These are phyloP conservation scores for Lathyrus sativus DNA, from an alignment of 306 rosid genomes.

Conservation along the genomic window DNA sequence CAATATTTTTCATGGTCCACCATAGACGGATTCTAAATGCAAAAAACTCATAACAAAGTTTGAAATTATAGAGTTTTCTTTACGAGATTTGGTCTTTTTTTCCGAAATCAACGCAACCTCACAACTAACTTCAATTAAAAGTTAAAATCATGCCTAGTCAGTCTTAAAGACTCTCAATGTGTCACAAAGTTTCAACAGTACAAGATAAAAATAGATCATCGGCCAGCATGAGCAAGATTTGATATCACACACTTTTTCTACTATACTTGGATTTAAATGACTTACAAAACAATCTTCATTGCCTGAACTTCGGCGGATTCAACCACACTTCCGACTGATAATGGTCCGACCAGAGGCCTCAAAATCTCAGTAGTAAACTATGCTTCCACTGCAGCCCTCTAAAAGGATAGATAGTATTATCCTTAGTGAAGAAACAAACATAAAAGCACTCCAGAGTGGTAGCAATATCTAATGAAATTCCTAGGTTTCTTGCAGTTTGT, in stretches of 20 bases:
- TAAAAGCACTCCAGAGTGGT: conserved; percentile 10
- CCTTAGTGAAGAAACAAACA: conserved; percentile 2
- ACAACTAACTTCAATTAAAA: not conserved
- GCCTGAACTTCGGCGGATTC: conserved; percentile 12
- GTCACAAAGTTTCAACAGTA: not conserved
- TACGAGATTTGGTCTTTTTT: conserved; percentile 5
- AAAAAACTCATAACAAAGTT: too few relatives aligned
- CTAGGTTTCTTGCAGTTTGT: conserved; percentile 10
- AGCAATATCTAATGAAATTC: conserved; percentile 21
- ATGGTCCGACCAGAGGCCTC: conserved; percentile 8
- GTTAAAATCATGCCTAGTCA: not conserved
- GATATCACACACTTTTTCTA: conserved; percentile 1
- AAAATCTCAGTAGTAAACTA: conserved; percentile 22
- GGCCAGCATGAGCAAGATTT: not conserved
- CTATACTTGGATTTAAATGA: conserved; percentile 13
- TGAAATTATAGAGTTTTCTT: too few relatives aligned
- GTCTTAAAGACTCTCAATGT: not conserved
- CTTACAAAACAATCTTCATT: conserved; percentile 19
- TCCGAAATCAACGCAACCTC: not conserved
- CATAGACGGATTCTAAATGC: too few relatives aligned
- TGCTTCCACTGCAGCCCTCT: conserved; percentile 14
- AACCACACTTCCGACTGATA: not conserved
- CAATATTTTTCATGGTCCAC: too few relatives aligned
- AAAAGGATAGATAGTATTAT: conserved; percentile 5
- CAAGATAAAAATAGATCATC: not conserved